These are phyloP conservation scores for Durusdinium trenchii DNA, from an alignment of 73 alveolate species.

Conservation along the genomic window DNA sequence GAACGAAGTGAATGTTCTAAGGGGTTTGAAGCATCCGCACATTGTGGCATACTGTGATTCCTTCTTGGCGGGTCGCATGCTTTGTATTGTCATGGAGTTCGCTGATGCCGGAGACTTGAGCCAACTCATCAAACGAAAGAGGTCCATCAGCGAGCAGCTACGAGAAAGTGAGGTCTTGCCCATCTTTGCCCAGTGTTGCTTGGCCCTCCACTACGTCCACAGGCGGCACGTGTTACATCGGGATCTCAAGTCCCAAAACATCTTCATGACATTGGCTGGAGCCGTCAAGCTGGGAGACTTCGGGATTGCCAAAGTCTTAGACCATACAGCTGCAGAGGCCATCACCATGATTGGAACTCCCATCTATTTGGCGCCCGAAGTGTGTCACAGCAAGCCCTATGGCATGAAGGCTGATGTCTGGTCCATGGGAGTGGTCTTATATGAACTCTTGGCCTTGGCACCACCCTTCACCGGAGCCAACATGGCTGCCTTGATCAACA, in stretches of 20 bases:
- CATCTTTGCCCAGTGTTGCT: conserved; percentile 46
- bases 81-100: conserved; percentile 96
- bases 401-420: conserved; percentile 96
- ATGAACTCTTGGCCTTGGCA: conserved; percentile 80
- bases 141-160: background rate
- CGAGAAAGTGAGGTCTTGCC: conserved; percentile 77
- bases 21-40: conserved; percentile 97
- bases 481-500: conserved; percentile 95
- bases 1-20: conserved; percentile 96
- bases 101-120: conserved; percentile 96
- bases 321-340: conserved; percentile 60
- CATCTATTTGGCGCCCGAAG: conserved; percentile 95
- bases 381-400: conserved; percentile 94
- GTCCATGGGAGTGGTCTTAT: conserved; percentile 96
- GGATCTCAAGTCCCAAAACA: conserved; percentile 94
- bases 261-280: conserved; percentile 82
- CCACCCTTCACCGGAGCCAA: conserved; percentile 96
- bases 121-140: conserved; percentile 27
- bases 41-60: conserved; percentile 96
- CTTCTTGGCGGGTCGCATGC: conserved; percentile 96
- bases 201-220: conserved; percentile 95
- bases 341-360: conserved; percentile 96
- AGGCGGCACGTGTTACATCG: conserved; percentile 87
- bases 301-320: conserved; percentile 94
- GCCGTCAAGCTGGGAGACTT: conserved; percentile 96